Conservation (phyloP, 352 stramenopile genomes). For the Phytopythium boreale region DNA sequence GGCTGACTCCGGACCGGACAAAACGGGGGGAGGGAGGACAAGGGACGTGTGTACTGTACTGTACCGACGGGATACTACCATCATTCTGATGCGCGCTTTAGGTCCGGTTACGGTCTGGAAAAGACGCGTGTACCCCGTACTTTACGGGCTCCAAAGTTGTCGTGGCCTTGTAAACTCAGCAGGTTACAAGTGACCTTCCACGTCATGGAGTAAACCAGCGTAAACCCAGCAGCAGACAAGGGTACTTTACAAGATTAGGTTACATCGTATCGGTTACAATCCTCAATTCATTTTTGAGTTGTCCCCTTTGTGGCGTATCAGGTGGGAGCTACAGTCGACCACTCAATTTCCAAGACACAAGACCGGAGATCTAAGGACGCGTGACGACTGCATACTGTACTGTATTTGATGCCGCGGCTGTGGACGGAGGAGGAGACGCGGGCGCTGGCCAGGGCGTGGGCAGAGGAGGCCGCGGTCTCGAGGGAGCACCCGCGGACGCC, state of each 20-base stretch:
- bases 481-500: background rate
- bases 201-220: no score
- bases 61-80: background rate
- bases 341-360: background rate
- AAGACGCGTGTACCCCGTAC: background rate
- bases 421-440: slow-evolving; percentile 1
- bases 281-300: background rate
- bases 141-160: no score
- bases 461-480: background rate
- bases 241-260: background rate
- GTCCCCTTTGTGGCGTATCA: no score
- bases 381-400: background rate
- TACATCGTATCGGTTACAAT: background rate
- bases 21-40: no score
- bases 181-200: no score
- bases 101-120: background rate
- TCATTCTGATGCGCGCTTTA: background rate
- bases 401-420: background rate
- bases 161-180: no score
- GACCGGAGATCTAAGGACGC: background rate
- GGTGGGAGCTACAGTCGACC: background rate
- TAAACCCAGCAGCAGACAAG: no score
- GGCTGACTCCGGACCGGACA: background rate
- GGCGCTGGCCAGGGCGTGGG: slow-evolving; percentile 1
- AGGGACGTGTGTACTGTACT: no score